phyloP scores from a whole-genome alignment of 441 rosid genomes.

The Bruguiera hainesii region DNA sequence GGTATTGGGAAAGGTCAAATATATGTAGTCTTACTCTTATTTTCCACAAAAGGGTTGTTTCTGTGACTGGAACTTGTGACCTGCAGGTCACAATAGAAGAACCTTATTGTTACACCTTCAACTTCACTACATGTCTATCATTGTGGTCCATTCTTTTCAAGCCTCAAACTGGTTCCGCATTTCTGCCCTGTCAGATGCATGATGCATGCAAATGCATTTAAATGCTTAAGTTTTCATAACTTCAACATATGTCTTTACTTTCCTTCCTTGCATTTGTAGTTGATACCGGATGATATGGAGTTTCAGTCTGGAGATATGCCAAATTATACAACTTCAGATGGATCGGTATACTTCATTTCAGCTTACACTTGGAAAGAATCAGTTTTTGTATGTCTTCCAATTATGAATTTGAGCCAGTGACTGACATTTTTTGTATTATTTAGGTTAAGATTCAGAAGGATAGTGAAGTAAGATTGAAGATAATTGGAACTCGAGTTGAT shows the following conservation, averaged over 20 bases:
- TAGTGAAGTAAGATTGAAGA: constrained; percentile 89
- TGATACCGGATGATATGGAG: constrained; percentile 97
- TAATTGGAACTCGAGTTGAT: constrained; percentile 91
- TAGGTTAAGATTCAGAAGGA: constrained; percentile 95
- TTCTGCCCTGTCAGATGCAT: not conserved
- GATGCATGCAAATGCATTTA: not conserved
- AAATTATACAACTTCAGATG: constrained; percentile 85
- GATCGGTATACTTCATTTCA: constrained; percentile 50
- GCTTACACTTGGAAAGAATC: not conserved
- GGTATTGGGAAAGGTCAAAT: too few relatives aligned
- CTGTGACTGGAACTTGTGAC: too few relatives aligned
- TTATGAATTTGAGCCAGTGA: constrained; percentile 15
- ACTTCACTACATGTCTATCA: too few relatives aligned
- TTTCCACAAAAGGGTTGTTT: too few relatives aligned
- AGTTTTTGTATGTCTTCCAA: not conserved
- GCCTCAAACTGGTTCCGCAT: too few relatives aligned
- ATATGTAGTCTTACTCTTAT: too few relatives aligned
- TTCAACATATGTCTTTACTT: not conserved
- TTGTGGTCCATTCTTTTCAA: too few relatives aligned
- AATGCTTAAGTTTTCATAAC: not conserved
- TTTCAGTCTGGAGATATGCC: constrained; percentile 94
- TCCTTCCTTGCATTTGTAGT: constrained; percentile 33
- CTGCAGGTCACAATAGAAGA: too few relatives aligned
- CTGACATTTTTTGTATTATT: constrained; percentile 13
- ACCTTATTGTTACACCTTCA: too few relatives aligned